Conservation (phyloP, 164 flowering plant species). For the Magnolia sinica region DNA sequence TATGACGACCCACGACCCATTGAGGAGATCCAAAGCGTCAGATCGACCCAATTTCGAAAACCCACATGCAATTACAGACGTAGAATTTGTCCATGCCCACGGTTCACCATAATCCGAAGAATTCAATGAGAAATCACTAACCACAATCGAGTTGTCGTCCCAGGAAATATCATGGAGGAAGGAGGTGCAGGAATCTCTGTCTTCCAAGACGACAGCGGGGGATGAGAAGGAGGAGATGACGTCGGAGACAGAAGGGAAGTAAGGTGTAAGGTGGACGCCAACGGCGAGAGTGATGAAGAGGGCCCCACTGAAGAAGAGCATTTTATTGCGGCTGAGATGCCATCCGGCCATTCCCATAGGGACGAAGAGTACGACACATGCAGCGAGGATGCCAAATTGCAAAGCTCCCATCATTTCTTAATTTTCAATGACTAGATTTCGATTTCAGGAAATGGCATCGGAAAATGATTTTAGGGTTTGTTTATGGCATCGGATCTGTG, state of each 20-base stretch:
- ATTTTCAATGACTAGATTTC: not conserved
- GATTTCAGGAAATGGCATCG: not conserved
- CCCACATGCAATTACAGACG: conserved; percentile 44
- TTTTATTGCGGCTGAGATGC: conserved; percentile 89
- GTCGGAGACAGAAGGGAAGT: conserved; percentile 57
- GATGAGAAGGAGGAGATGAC: conserved; percentile 38
- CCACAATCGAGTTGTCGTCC: conserved; percentile 22
- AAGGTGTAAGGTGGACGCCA: conserved; percentile 84
- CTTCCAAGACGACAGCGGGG: conserved; percentile 21
- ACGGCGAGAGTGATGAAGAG: conserved; percentile 86
- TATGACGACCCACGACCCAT: conserved; percentile 90
- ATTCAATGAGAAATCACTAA: conserved; percentile 1
- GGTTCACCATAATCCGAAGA: conserved; percentile 12
- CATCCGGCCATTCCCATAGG: conserved; percentile 95
- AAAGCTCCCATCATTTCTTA: conserved; percentile 30
- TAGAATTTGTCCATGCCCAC: conserved; percentile 58
- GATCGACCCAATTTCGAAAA: conserved; percentile 53
- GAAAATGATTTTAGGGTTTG: not conserved
- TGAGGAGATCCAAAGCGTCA: conserved; percentile 73
- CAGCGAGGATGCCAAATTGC: conserved; percentile 69
- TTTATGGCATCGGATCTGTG: not conserved
- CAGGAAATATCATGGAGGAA: conserved; percentile 59
- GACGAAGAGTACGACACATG: conserved; percentile 74
- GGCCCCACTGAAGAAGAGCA: conserved; percentile 89
- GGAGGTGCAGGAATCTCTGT: conserved; percentile 59